Evolutionary conservation across 2,329 filamentous ascomycete genomes (phyloP), one percentile per base, ranked within the genome.

Genomic region (Parastagonospora nodorum): DNA sequence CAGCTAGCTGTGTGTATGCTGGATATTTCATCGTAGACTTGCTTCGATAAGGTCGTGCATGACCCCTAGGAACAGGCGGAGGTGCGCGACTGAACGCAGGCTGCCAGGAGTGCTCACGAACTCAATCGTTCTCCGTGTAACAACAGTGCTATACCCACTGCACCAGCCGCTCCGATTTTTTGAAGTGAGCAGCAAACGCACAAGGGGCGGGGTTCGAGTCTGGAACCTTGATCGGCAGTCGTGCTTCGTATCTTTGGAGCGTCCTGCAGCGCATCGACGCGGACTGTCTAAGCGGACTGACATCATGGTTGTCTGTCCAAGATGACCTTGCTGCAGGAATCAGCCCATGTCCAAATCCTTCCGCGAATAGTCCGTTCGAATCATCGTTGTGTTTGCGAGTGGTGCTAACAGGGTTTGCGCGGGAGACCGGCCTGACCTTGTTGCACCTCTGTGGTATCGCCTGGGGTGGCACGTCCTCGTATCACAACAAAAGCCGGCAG

Each of bases 261-360:
- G 41, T 45, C 45, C 51, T 60, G 57, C 54, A 58, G 35, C 52
- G 50, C 56, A 54, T 58, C 63, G 64, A 58, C 57, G 60, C 48
- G 54, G 19, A 24, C 19, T 24, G 19, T 27, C 55, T 45, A 40
- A 42, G 57, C 58, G 51, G 53, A 55, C 54, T 69, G 66, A 68
- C 65, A 67, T 70, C 61, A 67, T 69, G 45, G 46, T 57, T 58
- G 48, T 42, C 49, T 50, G 55, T 56, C 51, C 48, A 42, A 63
- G 53, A 61, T 62, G 57, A 54, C 50, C 43, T 41, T 50, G 61
- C 62, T 71, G 68, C 68, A 69, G 58, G 53, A 51, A 67, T 71
- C 69, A 69, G 68, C 67, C 66, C 67, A 72, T 71, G 69, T 63
- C 61, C 50, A 50, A 62, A 64, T 65, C 61, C 63, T 60, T 57